These are phyloP conservation scores for Cryptococcus sp. DNA, from an alignment of 1,284 basidiomycete genomes.

Conservation along the genomic window DNA sequence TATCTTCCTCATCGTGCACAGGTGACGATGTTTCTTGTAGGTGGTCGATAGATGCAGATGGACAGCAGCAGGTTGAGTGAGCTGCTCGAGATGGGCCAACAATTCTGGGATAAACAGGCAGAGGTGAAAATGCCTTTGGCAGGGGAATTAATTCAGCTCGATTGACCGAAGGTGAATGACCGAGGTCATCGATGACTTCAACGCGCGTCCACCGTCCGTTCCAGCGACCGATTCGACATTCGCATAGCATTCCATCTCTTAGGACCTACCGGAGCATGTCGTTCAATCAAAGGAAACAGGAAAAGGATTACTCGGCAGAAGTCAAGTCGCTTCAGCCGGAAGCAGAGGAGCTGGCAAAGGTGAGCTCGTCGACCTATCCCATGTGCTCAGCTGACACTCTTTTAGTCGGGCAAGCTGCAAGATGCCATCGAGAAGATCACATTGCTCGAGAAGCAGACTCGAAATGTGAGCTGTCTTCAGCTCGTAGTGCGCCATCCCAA, in stretches of 20 bases:
- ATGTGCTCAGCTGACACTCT: no score
- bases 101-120: slow-evolving; percentile 14
- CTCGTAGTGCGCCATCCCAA: background rate
- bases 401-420: slow-evolving; percentile 58
- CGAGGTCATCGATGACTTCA: background rate
- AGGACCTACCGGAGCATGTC: slow-evolving; percentile 28
- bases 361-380: slow-evolving; percentile 19
- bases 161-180: no score
- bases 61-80: background rate
- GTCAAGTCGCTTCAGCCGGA: slow-evolving; percentile 50
- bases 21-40: no score
- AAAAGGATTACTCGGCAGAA: slow-evolving; percentile 53
- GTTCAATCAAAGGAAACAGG: slow-evolving; percentile 49
- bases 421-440: slow-evolving; percentile 87
- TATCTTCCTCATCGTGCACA: slow-evolving; percentile 68
- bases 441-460: slow-evolving; percentile 86
- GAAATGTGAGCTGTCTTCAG: slow-evolving; percentile 64
- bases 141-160: no score
- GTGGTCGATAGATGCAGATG: no score
- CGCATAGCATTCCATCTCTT: background rate
- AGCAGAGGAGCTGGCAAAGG: slow-evolving; percentile 48
- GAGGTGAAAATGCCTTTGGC: slow-evolving; percentile 4
- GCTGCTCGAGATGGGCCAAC: no score
- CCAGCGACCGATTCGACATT: background rate
- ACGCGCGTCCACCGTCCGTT: background rate